Conservation (phyloP, 192 early-diverging fungal genomes). For the Coemansia sp. region DNA sequence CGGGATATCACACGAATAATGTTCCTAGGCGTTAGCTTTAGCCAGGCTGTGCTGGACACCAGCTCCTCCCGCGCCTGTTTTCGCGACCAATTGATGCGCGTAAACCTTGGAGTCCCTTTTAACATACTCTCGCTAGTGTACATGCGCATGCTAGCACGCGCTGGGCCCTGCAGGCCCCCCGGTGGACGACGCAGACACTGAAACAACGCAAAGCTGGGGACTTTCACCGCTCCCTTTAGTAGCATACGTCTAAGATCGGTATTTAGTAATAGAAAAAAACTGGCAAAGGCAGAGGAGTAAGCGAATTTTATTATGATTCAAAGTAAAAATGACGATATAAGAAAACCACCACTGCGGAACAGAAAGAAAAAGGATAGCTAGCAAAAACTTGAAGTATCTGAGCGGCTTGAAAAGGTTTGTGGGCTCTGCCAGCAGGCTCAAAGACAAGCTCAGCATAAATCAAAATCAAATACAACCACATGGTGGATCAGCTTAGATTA, state of each 20-base stretch:
- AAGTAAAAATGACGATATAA: not conserved
- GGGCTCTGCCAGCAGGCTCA: too few species aligned
- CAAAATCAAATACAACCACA: too few species aligned
- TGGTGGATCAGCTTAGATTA: too few species aligned
- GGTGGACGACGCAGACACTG: not conserved
- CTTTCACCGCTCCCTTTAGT: not conserved
- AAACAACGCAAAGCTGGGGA: not conserved
- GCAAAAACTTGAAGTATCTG: too few species aligned
- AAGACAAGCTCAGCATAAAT: too few species aligned
- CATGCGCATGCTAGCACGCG: not conserved
- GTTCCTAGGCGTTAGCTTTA: conserved; percentile 24
- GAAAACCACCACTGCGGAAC: not conserved
- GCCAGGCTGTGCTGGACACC: conserved; percentile 8
- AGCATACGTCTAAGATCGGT: not conserved
- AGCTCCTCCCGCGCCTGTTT: not conserved
- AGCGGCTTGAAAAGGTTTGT: too few species aligned
- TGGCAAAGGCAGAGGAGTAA: not conserved
- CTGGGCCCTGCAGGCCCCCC: not conserved
- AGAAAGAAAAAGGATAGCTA: not conserved
- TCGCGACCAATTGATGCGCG: conserved; percentile 21
- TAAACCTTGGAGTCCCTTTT: conserved; percentile 46
- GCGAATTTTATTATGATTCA: not conserved
- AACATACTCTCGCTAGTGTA: conserved; percentile 28
- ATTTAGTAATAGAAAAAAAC: not conserved
- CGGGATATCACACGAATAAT: conserved; percentile 7